These are phyloP conservation scores for Aspergillus ochraceoroseus DNA, from an alignment of 2,329 filamentous ascomycete genomes.

Conservation along the genomic window DNA sequence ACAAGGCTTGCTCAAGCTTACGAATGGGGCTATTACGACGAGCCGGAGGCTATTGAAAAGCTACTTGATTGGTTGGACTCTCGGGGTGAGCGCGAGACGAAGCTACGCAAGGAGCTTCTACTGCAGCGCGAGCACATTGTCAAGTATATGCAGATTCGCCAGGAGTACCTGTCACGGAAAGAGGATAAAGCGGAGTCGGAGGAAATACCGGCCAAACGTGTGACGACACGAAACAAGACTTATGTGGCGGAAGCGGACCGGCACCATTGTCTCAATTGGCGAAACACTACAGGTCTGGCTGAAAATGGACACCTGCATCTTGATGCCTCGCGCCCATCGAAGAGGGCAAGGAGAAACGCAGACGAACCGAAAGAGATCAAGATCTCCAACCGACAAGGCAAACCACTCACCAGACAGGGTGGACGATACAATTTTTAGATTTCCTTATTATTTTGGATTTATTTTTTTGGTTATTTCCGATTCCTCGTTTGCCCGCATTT, in stretches of 20 bases:
- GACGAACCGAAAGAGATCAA: conserved; percentile 41
- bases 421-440: conserved; percentile 45
- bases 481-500: conserved; percentile 6
- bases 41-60: conserved; percentile 69
- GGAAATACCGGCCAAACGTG: conserved; percentile 48
- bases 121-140: conserved; percentile 70
- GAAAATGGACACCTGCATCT: conserved; percentile 58
- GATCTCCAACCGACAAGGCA: conserved; percentile 46
- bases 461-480: conserved; percentile 9
- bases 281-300: conserved; percentile 56
- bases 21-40: conserved; percentile 90
- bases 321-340: conserved; percentile 52
- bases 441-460: conserved; percentile 4
- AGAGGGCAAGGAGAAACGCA: conserved; percentile 45
- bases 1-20: conserved; percentile 70
- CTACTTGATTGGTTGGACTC: conserved; percentile 85
- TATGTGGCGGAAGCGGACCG: conserved; percentile 50
- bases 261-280: conserved; percentile 61
- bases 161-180: conserved; percentile 60
- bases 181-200: conserved; percentile 48
- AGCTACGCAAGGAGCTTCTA: conserved; percentile 79
- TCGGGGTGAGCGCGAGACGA: conserved; percentile 78
- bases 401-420: conserved; percentile 49
- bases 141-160: conserved; percentile 74
- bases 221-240: conserved; percentile 60